A percentile compares a stretch with the other conserved stretches of the same genome.
Evolutionary conservation across 208 protist genomes (phyloP).

Genomic region (Leptomonas seymouri): DNA sequence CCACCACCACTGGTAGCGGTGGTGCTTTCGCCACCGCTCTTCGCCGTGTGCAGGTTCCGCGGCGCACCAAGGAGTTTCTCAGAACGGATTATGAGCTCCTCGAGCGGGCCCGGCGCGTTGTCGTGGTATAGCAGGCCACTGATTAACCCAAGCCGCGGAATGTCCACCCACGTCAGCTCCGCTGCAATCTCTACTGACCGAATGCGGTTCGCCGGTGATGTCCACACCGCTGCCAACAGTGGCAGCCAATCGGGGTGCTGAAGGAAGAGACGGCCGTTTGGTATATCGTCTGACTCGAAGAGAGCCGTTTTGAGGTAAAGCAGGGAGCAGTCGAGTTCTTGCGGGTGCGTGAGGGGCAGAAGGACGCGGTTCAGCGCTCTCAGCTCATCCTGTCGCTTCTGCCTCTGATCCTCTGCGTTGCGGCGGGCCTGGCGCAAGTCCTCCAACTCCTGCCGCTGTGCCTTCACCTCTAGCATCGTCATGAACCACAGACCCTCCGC

Average conservation of each 20-base stretch:
- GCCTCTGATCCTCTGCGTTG: slow-evolving; percentile 46
- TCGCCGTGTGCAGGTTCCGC: not conserved
- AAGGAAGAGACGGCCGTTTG: slow-evolving; percentile 46
- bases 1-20: slow-evolving; percentile 7
- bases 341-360: slow-evolving; percentile 49
- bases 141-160: slow-evolving; percentile 72
- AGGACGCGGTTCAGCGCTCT: slow-evolving; percentile 50
- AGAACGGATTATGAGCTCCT: slow-evolving; percentile 43
- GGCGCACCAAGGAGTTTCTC: slow-evolving; percentile 41
- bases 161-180: slow-evolving; percentile 43
- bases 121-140: slow-evolving; percentile 59
- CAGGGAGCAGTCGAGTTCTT: slow-evolving; percentile 46
- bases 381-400: slow-evolving; percentile 33
- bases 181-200: slow-evolving; percentile 43
- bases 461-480: slow-evolving; percentile 66
- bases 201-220: slow-evolving; percentile 48
- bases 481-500: slow-evolving; percentile 62
- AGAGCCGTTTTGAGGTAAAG: slow-evolving; percentile 65
- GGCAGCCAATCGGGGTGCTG: slow-evolving; percentile 69
- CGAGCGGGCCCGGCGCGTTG: slow-evolving; percentile 37
- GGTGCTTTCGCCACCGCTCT: not conserved
- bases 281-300: slow-evolving; percentile 57
- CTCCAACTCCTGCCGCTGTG: slow-evolving; percentile 61
- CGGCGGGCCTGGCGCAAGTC: slow-evolving; percentile 42
- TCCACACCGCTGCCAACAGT: slow-evolving; percentile 56